Evolutionary conservation across 2,329 filamentous ascomycete species (phyloP), one percentile per base, ranked within the genome.

Genomic region (Aspergillus melleus): DNA sequence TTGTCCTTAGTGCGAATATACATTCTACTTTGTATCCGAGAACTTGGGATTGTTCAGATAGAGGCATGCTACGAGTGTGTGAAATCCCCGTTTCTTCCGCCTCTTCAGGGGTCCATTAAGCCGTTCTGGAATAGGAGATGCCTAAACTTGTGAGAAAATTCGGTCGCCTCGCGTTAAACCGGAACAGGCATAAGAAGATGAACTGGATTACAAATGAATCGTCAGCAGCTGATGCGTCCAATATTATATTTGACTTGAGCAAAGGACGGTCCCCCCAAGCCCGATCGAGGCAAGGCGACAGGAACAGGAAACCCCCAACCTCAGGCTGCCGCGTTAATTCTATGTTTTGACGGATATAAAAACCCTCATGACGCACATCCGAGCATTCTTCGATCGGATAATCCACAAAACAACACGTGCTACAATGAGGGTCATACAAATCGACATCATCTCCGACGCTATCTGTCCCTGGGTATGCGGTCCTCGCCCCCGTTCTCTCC

Each of bases 381-480:
- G 36, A n/a, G 36, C 3, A 42, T 42, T 16, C 8, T 42, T 42
- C 16, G 12, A 42, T 12, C 36, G 14, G 36, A 42, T 42, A n/a
- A 42, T n/a, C 32, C 32, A 14, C 10, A 42, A 42, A 52, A 6
- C 4, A 39, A 54, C 52, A 19, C 26, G n/a, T 19, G 12, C 39
- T 26, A 56, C 5, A 5, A 64, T 64, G 63, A 47, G 59, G 8
- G 51, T 62, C 39, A 67, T 67, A 36, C 29, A 60, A 29, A 59
- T 68, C 29, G 63, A 71, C 39, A 60, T 74, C 24, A 59, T 72
- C 32, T 74, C 64, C 16, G 72, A 75, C 62, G 69, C 72, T 49
- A 67, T 74, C 20, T 75, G 73, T 47, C 70, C 14, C 66, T 74
- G 62, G 57, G 70, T 61, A n/a, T 42, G 12, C 22, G 14, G 10